Evolutionary conservation across 441 rosid species (phyloP).

Genomic region (Rhodomyrtus psidioides): DNA sequence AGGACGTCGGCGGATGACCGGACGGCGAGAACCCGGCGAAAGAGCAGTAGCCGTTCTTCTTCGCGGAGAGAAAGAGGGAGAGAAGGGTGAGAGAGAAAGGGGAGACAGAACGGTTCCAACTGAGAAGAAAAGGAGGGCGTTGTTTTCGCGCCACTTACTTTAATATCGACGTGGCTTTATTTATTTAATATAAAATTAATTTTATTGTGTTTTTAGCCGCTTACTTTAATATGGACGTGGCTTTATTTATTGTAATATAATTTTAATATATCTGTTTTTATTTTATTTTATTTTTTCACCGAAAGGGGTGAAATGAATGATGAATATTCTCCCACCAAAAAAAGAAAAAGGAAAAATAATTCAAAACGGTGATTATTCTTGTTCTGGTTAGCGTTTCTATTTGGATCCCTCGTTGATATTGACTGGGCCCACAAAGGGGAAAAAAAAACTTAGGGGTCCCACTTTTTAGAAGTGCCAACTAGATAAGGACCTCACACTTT

Average conservation of each 20-base stretch:
- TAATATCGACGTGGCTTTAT: background rate
- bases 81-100: background rate
- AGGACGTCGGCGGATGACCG: conserved; percentile 2
- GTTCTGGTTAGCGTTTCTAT: background rate
- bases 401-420: background rate
- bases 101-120: conserved; percentile 21
- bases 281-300: background rate
- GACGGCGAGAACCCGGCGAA: conserved; percentile 12
- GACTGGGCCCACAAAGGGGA: background rate
- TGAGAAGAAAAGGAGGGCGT: conserved; percentile 22
- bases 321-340: background rate
- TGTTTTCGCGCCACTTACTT: conserved; percentile 76
- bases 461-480: background rate
- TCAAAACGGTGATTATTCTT: background rate
- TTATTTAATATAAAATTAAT: background rate
- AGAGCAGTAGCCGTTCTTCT: background rate
- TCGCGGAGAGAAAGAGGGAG: background rate
- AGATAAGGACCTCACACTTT: background rate
- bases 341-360: background rate
- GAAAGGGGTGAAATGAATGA: background rate
- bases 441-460: background rate
- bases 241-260: background rate
- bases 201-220: background rate
- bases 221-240: no score
- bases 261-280: background rate